Evolutionary conservation across 495 filamentous ascomycete species (phyloP).

Genomic region (Penicillium canariense): DNA sequence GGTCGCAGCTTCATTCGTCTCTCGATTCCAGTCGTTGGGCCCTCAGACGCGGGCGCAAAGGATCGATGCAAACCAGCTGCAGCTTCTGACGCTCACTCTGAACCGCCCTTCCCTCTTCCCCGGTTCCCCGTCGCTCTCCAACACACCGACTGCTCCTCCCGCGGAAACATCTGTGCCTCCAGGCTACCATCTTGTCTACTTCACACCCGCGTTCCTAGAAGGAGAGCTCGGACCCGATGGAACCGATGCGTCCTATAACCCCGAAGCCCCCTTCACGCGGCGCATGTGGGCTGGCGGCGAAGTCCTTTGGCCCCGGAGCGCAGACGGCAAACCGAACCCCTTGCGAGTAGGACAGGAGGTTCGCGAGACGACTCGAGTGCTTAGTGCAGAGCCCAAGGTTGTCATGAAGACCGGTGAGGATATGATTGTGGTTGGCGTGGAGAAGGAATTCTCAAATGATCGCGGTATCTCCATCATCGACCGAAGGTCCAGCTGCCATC

Average conservation of each 20-base stretch:
- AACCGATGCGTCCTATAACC: slow-evolving; percentile 68
- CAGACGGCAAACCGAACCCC: slow-evolving; percentile 33
- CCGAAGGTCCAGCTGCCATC: too few relatives aligned
- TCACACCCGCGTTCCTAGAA: slow-evolving; percentile 57
- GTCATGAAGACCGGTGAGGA: slow-evolving; percentile 54
- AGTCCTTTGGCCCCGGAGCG: slow-evolving; percentile 47
- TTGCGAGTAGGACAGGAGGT: slow-evolving; percentile 54
- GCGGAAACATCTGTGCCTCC: slow-evolving; percentile 52
- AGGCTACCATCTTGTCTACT: slow-evolving; percentile 73
- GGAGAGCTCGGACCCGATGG: slow-evolving; percentile 63
- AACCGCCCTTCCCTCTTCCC: slow-evolving; percentile 43
- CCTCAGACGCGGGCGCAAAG: slow-evolving; percentile 46
- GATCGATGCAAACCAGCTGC: slow-evolving; percentile 58
- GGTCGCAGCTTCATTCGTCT: slow-evolving; percentile 45
- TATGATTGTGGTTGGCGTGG: slow-evolving; percentile 65
- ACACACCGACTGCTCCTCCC: slow-evolving; percentile 20
- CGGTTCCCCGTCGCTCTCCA: slow-evolving; percentile 28
- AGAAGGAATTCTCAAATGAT: slow-evolving; percentile 56
- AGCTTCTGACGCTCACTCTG: slow-evolving; percentile 53
- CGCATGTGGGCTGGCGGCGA: slow-evolving; percentile 81
- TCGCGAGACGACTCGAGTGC: slow-evolving; percentile 54
- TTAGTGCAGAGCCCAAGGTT: slow-evolving; percentile 50
- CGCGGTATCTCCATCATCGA: slow-evolving; percentile 53
- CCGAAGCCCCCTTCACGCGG: slow-evolving; percentile 59
- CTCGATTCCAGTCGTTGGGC: slow-evolving; percentile 40